These are phyloP conservation scores for Polytrichum formosum DNA, from an alignment of 225 moss, liverwort and hornwort genomes.

Conservation along the genomic window DNA sequence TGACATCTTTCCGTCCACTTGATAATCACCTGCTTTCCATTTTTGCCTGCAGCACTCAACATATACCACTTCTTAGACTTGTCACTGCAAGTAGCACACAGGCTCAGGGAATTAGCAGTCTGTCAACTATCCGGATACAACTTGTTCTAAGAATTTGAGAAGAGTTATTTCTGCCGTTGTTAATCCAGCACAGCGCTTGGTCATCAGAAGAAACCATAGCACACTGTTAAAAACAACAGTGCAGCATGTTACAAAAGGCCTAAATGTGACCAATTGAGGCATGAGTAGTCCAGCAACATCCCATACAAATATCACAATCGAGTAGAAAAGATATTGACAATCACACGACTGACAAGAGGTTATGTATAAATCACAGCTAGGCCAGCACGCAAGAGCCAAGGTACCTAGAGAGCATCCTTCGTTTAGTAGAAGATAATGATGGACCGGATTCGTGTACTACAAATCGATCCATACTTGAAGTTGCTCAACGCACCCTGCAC, in stretches of 20 bases:
- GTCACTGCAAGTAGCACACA: background rate
- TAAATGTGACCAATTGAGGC: background rate
- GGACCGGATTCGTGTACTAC: slow-evolving; percentile 38
- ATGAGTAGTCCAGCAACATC: background rate
- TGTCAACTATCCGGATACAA: too few relatives aligned
- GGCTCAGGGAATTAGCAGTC: too few relatives aligned
- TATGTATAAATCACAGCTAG: too few relatives aligned
- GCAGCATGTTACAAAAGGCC: background rate
- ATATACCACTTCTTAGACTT: background rate
- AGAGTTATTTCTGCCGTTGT: background rate
- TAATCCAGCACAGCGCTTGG: background rate
- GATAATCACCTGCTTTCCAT: slow-evolving; percentile 49
- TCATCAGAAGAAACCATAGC: background rate
- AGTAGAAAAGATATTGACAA: too few relatives aligned
- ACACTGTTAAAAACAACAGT: background rate
- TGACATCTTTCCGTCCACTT: slow-evolving; percentile 48
- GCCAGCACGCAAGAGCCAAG: background rate
- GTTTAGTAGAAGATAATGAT: slow-evolving; percentile 20
- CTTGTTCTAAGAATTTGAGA: background rate
- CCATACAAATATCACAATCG: background rate
- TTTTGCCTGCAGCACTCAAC: slow-evolving; percentile 19
- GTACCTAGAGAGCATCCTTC: slow-evolving; percentile 34
- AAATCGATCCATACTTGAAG: slow-evolving; percentile 43
- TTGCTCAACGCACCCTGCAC: slow-evolving; percentile 20
- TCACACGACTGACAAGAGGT: background rate